phyloP scores from a whole-genome alignment of 1,139 yeast species.

The Hemisphaericaspora xylanilytica region DNA sequence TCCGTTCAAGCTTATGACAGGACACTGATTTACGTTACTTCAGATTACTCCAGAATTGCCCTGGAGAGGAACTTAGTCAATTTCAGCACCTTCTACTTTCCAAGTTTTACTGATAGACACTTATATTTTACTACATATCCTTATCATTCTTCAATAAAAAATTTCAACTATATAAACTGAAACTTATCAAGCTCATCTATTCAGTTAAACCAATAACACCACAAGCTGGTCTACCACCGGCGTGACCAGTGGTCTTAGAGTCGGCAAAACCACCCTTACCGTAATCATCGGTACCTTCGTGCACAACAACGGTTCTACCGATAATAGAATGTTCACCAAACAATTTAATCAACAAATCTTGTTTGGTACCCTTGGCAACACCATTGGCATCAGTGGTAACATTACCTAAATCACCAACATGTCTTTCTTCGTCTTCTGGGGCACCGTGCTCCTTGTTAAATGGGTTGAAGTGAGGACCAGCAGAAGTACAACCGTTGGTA shows the following conservation, averaged over 20 bases:
- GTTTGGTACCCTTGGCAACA: constrained; percentile 83
- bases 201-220: constrained; percentile 88
- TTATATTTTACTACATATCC: no score
- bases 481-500: constrained; percentile 98
- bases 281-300: constrained; percentile 91
- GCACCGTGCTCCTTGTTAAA: constrained; percentile 90
- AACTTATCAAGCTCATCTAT: constrained; percentile 22
- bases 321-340: constrained; percentile 81
- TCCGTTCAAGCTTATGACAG: no score
- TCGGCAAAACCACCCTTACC: constrained; percentile 96
- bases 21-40: no score
- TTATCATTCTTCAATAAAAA: background rate
- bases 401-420: constrained; percentile 98
- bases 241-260: constrained; percentile 96
- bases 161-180: background rate
- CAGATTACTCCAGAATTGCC: no score
- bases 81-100: no score
- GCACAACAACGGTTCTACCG: constrained; percentile 96
- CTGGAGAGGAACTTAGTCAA: no score
- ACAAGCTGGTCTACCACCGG: constrained; percentile 98
- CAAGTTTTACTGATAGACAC: no score
- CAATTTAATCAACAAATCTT: constrained; percentile 74
- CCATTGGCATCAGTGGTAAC: constrained; percentile 82
- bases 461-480: constrained; percentile 99
- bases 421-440: constrained; percentile 86